Percentiles rank a stretch among this genome's conserved stretches.
phyloP scores from a whole-genome alignment of 2,329 filamentous ascomycete genomes.

The Nothopassalora personata region DNA sequence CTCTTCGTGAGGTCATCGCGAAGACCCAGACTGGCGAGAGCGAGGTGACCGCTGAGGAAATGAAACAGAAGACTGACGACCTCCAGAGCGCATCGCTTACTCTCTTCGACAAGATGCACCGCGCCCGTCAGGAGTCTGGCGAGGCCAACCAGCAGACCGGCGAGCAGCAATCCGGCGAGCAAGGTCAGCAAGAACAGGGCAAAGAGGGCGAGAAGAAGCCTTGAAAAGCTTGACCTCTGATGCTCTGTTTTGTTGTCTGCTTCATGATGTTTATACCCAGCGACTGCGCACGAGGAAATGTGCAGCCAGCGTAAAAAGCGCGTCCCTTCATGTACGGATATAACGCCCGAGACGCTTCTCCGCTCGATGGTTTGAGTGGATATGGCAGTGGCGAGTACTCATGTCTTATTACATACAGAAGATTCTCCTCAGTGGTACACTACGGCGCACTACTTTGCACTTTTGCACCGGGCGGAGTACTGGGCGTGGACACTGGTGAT shows the following conservation, averaged over 20 bases:
- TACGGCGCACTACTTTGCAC: background rate
- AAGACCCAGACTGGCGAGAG: constrained; percentile 94
- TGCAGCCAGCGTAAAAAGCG: constrained; percentile 14
- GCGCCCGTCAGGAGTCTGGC: constrained; percentile 59
- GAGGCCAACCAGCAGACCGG: constrained; percentile 47
- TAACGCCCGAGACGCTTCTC: constrained; percentile 1
- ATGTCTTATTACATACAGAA: constrained; percentile 11
- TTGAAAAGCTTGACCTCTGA: constrained; percentile 33
- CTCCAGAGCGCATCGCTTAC: constrained; percentile 92
- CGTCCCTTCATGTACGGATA: constrained; percentile 14
- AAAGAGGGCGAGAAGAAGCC: constrained; percentile 69
- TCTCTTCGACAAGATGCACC: constrained; percentile 99
- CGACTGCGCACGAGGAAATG: constrained; percentile 9
- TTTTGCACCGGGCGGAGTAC: constrained; percentile 3
- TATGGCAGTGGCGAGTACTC: background rate
- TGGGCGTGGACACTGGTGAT: background rate
- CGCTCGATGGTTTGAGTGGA: background rate
- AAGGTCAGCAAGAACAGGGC: constrained; percentile 39
- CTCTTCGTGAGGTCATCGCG: constrained; percentile 72
- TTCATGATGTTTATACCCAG: constrained; percentile 21
- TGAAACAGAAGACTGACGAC: constrained; percentile 98
- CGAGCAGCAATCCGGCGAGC: constrained; percentile 41
- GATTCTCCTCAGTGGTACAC: background rate
- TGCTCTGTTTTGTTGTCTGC: constrained; percentile 6
- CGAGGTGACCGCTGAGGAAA: constrained; percentile 76